These are phyloP conservation scores for Pseudoscleropodium purum DNA, from an alignment of 225 moss, liverwort and hornwort species.

Conservation along the genomic window DNA sequence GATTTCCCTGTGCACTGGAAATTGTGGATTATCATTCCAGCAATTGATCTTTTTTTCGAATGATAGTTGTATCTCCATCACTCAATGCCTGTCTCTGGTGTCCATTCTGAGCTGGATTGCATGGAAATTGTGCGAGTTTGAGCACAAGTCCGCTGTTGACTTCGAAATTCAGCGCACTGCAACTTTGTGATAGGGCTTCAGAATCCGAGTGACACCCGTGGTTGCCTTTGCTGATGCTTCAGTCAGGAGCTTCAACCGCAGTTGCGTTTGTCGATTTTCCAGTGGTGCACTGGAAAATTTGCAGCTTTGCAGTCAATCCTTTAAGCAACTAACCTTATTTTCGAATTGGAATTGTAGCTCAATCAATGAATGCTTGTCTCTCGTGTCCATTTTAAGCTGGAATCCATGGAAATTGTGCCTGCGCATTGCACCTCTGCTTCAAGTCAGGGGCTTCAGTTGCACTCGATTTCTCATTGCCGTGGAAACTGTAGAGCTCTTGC, in stretches of 20 bases:
- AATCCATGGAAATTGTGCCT: neutral
- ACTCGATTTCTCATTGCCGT: neutral
- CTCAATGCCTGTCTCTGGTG: neutral
- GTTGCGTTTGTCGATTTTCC: neutral
- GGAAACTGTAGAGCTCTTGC: neutral
- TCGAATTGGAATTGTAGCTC: neutral
- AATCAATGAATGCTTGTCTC: neutral
- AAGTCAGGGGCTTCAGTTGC: neutral
- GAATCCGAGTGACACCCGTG: neutral
- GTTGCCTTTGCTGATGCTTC: neutral
- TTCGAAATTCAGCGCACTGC: neutral
- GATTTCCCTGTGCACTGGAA: too few relatives aligned
- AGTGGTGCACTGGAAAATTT: too few relatives aligned
- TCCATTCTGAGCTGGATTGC: neutral
- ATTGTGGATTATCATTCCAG: too few relatives aligned
- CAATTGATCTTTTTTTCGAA: too few relatives aligned
- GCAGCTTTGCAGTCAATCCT: neutral
- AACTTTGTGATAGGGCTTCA: neutral
- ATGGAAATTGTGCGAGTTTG: neutral
- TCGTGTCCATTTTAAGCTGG: neutral
- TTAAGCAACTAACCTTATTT: neutral
- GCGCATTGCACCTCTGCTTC: neutral
- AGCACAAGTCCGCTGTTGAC: accelerated
- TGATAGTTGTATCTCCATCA: too few relatives aligned
- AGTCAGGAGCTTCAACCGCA: neutral